Percentiles rank a stretch among this genome's conserved stretches.
Conservation (phyloP, 495 filamentous ascomycete species). For the Penicillium taxi region DNA sequence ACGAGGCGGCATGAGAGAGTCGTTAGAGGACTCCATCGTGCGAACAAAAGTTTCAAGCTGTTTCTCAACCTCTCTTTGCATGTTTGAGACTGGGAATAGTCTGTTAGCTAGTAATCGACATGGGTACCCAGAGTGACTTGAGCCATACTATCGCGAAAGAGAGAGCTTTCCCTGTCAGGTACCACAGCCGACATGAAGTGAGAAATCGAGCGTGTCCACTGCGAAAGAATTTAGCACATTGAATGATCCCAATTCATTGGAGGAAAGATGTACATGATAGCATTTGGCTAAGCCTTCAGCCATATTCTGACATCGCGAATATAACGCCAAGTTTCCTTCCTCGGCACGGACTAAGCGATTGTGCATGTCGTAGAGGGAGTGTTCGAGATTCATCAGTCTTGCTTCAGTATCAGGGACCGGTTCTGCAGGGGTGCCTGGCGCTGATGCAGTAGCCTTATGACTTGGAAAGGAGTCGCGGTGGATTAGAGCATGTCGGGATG, state of each 20-base stretch:
- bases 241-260: neutral
- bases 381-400: slow-evolving; percentile 68
- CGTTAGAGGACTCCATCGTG: slow-evolving; percentile 67
- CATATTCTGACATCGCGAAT: slow-evolving; percentile 71
- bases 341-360: slow-evolving; percentile 70
- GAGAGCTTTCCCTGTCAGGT: slow-evolving; percentile 53
- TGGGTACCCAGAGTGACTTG: neutral
- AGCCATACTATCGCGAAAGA: slow-evolving; percentile 48
- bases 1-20: slow-evolving; percentile 63
- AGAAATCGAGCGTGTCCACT: slow-evolving; percentile 72
- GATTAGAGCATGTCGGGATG: slow-evolving; percentile 91
- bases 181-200: slow-evolving; percentile 61
- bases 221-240: slow-evolving; percentile 5
- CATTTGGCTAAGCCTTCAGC: slow-evolving; percentile 73
- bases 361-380: slow-evolving; percentile 73
- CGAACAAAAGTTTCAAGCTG: slow-evolving; percentile 70
- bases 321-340: slow-evolving; percentile 70
- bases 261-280: slow-evolving; percentile 50
- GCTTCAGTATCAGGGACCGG: slow-evolving; percentile 71
- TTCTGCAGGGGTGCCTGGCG: slow-evolving; percentile 78
- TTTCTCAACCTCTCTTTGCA: slow-evolving; percentile 80
- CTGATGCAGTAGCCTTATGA: slow-evolving; percentile 63
- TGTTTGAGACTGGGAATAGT: slow-evolving; percentile 57
- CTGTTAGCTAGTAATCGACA: slow-evolving; percentile 8
- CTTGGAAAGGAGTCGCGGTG: slow-evolving; percentile 86